These are phyloP conservation scores for Cenchrus fungigraminus DNA, from an alignment of 176 grass and related monocot species.

Conservation along the genomic window DNA sequence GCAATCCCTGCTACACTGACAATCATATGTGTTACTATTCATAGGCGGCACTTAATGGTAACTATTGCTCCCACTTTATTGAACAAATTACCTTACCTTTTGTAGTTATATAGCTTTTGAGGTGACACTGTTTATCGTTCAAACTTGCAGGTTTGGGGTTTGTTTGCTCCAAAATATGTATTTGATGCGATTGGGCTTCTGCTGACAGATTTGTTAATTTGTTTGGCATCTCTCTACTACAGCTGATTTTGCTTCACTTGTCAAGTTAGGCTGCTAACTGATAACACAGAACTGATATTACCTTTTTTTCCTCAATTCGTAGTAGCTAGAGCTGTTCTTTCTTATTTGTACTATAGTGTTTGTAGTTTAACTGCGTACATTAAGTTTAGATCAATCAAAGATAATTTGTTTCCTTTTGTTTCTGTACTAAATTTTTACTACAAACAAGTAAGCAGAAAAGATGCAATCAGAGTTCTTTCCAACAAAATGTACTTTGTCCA, in stretches of 20 bases:
- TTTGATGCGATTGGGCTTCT: constrained; percentile 88
- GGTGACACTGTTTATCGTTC: background rate
- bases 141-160: constrained; percentile 92
- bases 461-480: background rate
- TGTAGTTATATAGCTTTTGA: background rate
- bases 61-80: background rate
- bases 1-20: constrained; percentile 67
- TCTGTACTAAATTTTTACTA: background rate
- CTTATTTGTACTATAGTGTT: background rate
- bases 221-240: constrained; percentile 62
- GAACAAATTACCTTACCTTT: constrained; percentile 2
- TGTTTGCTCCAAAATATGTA: constrained; percentile 98
- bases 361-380: background rate
- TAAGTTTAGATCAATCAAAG: background rate
- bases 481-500: background rate
- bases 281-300: background rate
- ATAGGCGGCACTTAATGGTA: constrained; percentile 98
- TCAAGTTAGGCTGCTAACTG: background rate
- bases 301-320: background rate
- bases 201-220: constrained; percentile 76
- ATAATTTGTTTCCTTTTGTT: background rate
- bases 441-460: background rate
- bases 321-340: background rate
- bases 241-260: constrained; percentile 31
- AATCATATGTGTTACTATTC: constrained; percentile 83